Evolutionary conservation across 345 rosid species (phyloP).

Genomic region (Arabis hirsuta): DNA sequence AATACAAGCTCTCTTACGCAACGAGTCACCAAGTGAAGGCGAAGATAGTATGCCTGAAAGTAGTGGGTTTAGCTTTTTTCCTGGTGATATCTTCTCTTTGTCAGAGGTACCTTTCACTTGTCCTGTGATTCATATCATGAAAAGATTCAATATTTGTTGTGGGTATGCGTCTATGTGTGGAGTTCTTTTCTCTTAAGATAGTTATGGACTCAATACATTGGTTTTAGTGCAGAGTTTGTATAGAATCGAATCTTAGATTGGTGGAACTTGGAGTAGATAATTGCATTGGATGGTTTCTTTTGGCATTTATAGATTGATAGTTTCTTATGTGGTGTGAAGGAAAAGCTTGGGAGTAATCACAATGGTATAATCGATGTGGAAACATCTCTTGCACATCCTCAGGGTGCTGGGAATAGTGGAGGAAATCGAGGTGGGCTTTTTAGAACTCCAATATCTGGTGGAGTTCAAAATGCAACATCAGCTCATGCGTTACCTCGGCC

Average conservation of each 20-base stretch:
- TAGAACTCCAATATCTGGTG: conserved; percentile 98
- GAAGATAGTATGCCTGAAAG: conserved; percentile 49
- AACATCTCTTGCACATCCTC: conserved; percentile 50
- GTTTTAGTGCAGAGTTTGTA: conserved; percentile 17
- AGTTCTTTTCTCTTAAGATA: not conserved
- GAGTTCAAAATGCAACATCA: conserved; percentile 98
- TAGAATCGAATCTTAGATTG: conserved; percentile 26
- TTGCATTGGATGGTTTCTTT: conserved; percentile 39
- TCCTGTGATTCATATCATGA: not conserved
- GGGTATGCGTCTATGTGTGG: not conserved
- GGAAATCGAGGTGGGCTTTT: conserved; percentile 91
- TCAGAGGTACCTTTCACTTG: conserved; percentile 52
- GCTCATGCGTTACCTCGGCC: conserved; percentile 95
- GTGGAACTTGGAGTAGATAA: conserved; percentile 36
- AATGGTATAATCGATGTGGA: conserved; percentile 52
- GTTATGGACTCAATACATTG: not conserved
- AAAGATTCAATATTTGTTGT: not conserved
- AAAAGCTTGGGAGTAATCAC: conserved; percentile 43
- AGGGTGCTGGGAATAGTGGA: conserved; percentile 60
- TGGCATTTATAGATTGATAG: conserved; percentile 43
- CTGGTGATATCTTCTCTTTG: conserved; percentile 54
- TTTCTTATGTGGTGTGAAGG: conserved; percentile 61
- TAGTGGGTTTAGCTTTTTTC: conserved; percentile 49
- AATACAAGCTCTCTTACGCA: conserved; percentile 45
- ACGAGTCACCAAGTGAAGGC: conserved; percentile 52